phyloP scores from a whole-genome alignment of 2,329 filamentous ascomycete genomes.

The Alternaria arbusti region DNA sequence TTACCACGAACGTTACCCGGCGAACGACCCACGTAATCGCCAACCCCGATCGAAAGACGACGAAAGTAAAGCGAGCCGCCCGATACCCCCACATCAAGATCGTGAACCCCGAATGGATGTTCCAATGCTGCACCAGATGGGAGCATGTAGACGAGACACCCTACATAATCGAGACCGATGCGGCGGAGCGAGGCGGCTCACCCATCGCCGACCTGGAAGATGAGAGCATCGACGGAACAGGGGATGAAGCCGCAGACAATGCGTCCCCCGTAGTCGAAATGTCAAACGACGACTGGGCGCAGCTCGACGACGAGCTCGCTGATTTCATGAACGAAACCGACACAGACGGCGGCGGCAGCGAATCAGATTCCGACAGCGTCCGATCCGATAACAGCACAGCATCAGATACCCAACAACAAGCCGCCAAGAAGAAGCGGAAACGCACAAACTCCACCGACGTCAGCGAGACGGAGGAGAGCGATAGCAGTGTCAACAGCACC shows the following conservation, averaged over 20 bases:
- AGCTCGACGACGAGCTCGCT: slow-evolving; percentile 72
- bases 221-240: slow-evolving; percentile 50
- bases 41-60: slow-evolving; percentile 74
- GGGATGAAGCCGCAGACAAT: slow-evolving; percentile 45
- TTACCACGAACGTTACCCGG: slow-evolving; percentile 64
- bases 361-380: slow-evolving; percentile 44
- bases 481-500: slow-evolving; percentile 43
- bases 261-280: slow-evolving; percentile 32
- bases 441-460: slow-evolving; percentile 40
- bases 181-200: slow-evolving; percentile 60
- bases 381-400: slow-evolving; percentile 38
- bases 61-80: slow-evolving; percentile 88
- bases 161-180: slow-evolving; percentile 79
- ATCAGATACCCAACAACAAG: slow-evolving; percentile 26
- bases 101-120: slow-evolving; percentile 89
- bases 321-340: slow-evolving; percentile 69
- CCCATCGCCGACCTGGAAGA: slow-evolving; percentile 53
- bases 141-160: slow-evolving; percentile 76
- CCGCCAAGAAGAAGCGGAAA: slow-evolving; percentile 46
- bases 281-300: slow-evolving; percentile 51
- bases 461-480: slow-evolving; percentile 52
- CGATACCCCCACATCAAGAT: slow-evolving; percentile 84
- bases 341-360: slow-evolving; percentile 38
- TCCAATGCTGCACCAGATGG: slow-evolving; percentile 86
- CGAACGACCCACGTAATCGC: slow-evolving; percentile 74